Evolutionary conservation across 108 stramenopile genomes (phyloP).

Genomic region (Pseudonitzschia delicatissima): DNA sequence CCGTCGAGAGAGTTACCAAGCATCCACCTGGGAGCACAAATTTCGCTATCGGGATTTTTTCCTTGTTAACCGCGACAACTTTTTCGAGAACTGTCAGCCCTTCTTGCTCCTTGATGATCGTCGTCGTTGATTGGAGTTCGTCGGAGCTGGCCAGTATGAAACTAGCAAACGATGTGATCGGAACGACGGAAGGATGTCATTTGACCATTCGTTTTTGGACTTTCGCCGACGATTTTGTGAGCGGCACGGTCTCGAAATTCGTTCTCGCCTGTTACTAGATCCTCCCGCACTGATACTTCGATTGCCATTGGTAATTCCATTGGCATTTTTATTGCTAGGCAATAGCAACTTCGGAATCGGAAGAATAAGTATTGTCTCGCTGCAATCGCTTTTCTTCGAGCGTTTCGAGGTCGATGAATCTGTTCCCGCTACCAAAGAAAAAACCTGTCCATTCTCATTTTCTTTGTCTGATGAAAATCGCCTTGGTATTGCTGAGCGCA

Average conservation of each 20-base stretch:
- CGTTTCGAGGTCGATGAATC: not conserved
- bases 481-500: not conserved
- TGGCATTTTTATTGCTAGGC: too few relatives aligned
- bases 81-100: not conserved
- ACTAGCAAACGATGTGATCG: not conserved
- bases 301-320: too few relatives aligned
- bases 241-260: conserved; percentile 10
- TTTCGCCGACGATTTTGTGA: not conserved
- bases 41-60: not conserved
- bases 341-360: not conserved
- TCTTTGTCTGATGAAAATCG: not conserved
- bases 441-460: not conserved
- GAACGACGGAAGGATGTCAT: not conserved
- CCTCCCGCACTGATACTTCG: not conserved
- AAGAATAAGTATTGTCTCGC: not conserved
- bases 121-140: not conserved
- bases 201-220: not conserved
- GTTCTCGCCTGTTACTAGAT: not conserved
- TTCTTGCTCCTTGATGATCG: not conserved
- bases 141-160: not conserved
- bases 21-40: conserved; percentile 19
- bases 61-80: too few relatives aligned
- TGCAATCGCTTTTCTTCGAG: not conserved
- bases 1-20: conserved; percentile 2
- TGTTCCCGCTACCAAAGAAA: not conserved